Evolutionary conservation across 495 filamentous ascomycete species (phyloP).

Genomic region (Xylaria longipes): DNA sequence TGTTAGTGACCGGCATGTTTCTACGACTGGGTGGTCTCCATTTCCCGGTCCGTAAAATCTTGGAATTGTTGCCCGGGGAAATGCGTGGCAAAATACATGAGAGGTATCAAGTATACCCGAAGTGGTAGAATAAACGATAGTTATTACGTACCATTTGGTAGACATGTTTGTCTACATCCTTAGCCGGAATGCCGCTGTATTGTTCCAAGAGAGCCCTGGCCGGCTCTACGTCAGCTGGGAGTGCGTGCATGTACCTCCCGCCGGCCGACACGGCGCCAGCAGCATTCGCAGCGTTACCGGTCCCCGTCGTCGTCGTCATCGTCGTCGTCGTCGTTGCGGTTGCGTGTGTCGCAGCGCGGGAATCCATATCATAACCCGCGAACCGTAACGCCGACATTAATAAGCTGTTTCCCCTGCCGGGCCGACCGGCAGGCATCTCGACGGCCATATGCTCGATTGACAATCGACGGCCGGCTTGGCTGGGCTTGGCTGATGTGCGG

Average conservation of each 20-base stretch:
- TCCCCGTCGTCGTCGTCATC: neutral
- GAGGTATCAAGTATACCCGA: neutral
- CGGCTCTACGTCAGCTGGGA: constrained; percentile 40
- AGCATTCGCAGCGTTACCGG: neutral
- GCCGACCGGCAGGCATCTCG: constrained; percentile 4
- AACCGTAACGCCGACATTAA: constrained; percentile 18
- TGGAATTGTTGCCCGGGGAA: neutral
- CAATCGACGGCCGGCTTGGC: neutral
- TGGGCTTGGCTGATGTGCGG: neutral
- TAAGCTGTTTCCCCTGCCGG: constrained; percentile 15
- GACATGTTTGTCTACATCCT: constrained; percentile 55
- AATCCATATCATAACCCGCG: constrained; percentile 16
- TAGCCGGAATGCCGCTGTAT: constrained; percentile 54
- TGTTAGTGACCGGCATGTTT: neutral
- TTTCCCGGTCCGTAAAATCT: neutral
- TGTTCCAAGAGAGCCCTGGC: constrained; percentile 48
- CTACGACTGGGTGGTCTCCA: neutral
- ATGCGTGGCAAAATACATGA: neutral
- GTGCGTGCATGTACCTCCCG: constrained; percentile 23
- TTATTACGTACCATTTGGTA: constrained; percentile 48
- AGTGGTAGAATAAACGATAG: neutral
- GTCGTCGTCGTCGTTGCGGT: neutral
- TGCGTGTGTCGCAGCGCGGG: neutral
- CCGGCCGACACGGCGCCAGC: constrained; percentile 3
- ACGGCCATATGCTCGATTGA: constrained; percentile 15